Percentiles rank a stretch among this genome's conserved stretches.
These are phyloP conservation scores for Pseudocercospora pini-densiflorae DNA, from an alignment of 2,329 filamentous ascomycete species.

Conservation along the genomic window DNA sequence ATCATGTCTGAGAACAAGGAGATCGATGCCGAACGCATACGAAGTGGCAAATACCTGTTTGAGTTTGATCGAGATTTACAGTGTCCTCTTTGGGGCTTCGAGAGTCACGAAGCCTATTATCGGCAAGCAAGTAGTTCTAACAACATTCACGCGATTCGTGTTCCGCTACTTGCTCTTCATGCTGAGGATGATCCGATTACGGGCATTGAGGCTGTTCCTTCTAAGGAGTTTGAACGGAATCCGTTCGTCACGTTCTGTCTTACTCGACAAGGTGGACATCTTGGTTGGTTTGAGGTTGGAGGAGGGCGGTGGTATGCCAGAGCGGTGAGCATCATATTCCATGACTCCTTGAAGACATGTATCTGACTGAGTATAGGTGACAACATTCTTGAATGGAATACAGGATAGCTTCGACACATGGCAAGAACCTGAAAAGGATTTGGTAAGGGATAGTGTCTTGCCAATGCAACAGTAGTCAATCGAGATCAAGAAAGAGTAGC, in stretches of 20 bases:
- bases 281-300: neutral
- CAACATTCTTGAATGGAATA: neutral
- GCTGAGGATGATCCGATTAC: neutral
- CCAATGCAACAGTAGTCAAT: too few species aligned
- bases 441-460: neutral
- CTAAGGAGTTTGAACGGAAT: neutral
- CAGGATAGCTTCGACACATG: neutral
- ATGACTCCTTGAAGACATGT: neutral
- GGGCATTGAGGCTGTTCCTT: neutral
- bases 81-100: neutral
- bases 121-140: neutral
- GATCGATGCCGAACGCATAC: neutral
- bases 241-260: neutral
- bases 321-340: neutral
- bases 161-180: neutral
- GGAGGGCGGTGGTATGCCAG: neutral
- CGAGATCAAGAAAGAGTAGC: too few species aligned
- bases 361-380: neutral
- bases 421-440: neutral
- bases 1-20: neutral
- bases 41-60: neutral
- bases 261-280: neutral
- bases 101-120: neutral
- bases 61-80: neutral
- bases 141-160: neutral